A percentile compares a stretch with the other conserved stretches of the same genome.
These are phyloP conservation scores for Leptoxyphium fumago DNA, from an alignment of 2,329 filamentous ascomycete species.

Conservation along the genomic window DNA sequence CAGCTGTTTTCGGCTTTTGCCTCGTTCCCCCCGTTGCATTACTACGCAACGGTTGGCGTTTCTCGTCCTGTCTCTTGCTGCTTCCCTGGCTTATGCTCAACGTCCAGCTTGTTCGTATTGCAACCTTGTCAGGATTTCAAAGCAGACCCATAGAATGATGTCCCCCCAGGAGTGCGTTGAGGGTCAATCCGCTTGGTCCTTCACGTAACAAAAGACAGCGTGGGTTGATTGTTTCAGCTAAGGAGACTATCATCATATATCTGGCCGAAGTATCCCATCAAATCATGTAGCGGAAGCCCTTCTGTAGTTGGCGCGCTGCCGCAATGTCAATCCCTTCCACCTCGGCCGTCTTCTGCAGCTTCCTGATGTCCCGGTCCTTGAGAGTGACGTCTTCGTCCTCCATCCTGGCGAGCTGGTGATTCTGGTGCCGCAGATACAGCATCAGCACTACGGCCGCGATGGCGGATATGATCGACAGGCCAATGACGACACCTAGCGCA, in stretches of 20 bases:
- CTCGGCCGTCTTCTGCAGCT: slow-evolving; percentile 36
- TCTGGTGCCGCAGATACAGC: slow-evolving; percentile 26
- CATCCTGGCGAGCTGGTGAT: slow-evolving; percentile 35
- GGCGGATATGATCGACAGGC: slow-evolving; percentile 13
- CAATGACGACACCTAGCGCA: slow-evolving; percentile 22
- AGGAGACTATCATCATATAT: background rate
- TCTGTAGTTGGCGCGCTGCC: slow-evolving; percentile 36
- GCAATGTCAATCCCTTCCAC: slow-evolving; percentile 36
- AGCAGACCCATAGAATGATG: too few species aligned
- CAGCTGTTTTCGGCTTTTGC: too few species aligned
- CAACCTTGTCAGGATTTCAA: too few species aligned
- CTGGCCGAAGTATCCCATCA: slow-evolving; percentile 10
- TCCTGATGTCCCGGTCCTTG: slow-evolving; percentile 32
- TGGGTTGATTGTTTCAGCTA: too few species aligned
- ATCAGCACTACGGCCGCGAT: slow-evolving; percentile 15
- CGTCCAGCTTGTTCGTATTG: too few species aligned
- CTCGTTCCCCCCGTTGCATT: too few species aligned
- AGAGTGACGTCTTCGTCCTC: slow-evolving; percentile 34
- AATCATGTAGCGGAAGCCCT: slow-evolving; percentile 40
- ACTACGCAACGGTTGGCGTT: too few species aligned
- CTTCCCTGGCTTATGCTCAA: too few species aligned
- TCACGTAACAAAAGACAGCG: background rate
- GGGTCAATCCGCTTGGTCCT: background rate
- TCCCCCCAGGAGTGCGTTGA: background rate
- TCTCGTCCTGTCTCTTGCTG: too few species aligned